Evolutionary conservation across 1,284 basidiomycete species (phyloP).

Genomic region (Cystobasidium pallidum): DNA sequence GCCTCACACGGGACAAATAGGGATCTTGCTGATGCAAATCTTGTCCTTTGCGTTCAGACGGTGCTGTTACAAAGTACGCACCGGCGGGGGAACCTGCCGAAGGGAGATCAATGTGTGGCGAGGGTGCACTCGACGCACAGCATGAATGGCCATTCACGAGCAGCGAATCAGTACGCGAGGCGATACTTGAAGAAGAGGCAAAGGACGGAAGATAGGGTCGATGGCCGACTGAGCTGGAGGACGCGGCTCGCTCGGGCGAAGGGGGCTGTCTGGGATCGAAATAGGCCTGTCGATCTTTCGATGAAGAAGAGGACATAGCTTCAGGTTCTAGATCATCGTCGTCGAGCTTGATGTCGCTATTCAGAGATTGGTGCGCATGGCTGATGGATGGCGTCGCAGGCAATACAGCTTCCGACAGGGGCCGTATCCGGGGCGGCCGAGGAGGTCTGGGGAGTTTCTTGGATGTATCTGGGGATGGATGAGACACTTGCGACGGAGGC

Average conservation of each 20-base stretch:
- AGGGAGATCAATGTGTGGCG: constrained; percentile 4
- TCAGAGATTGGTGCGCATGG: neutral
- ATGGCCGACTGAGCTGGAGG: neutral
- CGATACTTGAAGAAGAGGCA: neutral
- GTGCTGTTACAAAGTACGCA: constrained; percentile 6
- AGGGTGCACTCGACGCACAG: neutral
- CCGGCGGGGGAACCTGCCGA: neutral
- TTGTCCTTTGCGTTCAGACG: neutral
- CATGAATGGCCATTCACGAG: neutral
- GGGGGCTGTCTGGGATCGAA: neutral
- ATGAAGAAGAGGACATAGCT: neutral
- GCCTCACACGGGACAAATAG: neutral
- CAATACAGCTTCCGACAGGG: constrained; percentile 5
- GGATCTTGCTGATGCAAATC: neutral
- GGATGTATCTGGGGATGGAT: neutral
- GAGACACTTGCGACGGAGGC: too few species aligned
- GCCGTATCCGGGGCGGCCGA: constrained; percentile 18
- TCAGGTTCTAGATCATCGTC: neutral
- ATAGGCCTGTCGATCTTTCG: neutral
- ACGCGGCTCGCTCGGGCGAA: neutral
- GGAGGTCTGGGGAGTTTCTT: constrained; percentile 26
- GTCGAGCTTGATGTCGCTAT: neutral
- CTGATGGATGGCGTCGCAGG: neutral
- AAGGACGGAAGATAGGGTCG: neutral
- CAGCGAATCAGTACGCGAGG: neutral